A percentile compares a stretch with the other conserved stretches of the same genome.
phyloP scores from a whole-genome alignment of 2,329 filamentous ascomycete genomes.

The Cercospora citrullina region DNA sequence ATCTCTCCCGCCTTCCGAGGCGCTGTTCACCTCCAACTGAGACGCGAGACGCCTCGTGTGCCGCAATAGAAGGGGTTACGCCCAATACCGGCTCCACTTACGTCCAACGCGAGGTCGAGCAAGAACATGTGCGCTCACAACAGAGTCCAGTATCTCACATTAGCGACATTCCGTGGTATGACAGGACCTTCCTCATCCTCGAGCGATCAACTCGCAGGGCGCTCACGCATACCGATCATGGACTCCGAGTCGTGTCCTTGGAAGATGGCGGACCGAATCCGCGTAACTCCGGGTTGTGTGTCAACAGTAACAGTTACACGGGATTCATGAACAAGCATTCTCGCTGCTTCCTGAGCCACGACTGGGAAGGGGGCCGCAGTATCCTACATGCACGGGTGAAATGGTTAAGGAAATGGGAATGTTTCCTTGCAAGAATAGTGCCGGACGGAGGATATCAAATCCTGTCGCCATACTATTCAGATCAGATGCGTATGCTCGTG shows the following conservation, averaged over 20 bases:
- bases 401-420: neutral
- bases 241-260: neutral
- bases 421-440: neutral
- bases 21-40: too few relatives aligned
- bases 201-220: neutral
- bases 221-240: neutral
- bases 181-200: neutral
- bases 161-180: neutral
- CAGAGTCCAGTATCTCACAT: too few relatives aligned
- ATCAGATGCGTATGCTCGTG: neutral
- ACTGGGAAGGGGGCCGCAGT: neutral
- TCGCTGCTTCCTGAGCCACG: neutral
- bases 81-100: neutral
- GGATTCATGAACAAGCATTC: neutral
- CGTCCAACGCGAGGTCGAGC: neutral
- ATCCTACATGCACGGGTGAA: neutral
- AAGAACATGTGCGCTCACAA: neutral
- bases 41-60: too few relatives aligned
- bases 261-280: neutral
- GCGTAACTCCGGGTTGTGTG: neutral
- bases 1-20: too few relatives aligned
- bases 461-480: neutral
- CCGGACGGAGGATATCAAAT: neutral
- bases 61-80: too few relatives aligned
- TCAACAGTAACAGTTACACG: neutral